phyloP scores from a whole-genome alignment of 768 basidiomycete species.

The Phanerochaete carnosa region DNA sequence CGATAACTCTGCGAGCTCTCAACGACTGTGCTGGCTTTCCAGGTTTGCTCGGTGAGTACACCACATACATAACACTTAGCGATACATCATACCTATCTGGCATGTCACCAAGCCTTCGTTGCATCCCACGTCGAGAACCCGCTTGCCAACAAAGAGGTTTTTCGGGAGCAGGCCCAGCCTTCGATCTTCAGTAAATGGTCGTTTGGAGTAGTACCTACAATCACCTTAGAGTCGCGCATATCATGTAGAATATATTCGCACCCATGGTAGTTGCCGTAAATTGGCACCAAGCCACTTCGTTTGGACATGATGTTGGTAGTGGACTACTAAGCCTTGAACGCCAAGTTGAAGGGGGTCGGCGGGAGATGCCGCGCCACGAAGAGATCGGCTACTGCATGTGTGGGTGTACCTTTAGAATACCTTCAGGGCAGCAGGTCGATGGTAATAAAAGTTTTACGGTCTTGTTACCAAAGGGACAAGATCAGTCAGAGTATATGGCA shows the following conservation, averaged over 20 bases:
- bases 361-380: conserved; percentile 1
- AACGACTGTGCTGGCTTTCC: conserved; percentile 54
- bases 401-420: neutral
- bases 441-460: too few species aligned
- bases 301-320: neutral
- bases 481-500: neutral
- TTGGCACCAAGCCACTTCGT: conserved; percentile 27
- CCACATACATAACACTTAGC: neutral
- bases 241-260: conserved; percentile 23
- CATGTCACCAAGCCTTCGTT: conserved; percentile 86
- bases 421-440: neutral
- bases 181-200: conserved; percentile 56
- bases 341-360: neutral
- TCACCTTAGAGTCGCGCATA: neutral
- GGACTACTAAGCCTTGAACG: neutral
- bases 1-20: conserved; percentile 64
- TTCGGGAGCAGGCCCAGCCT: conserved; percentile 62
- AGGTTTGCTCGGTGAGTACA: neutral
- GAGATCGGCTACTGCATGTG: neutral
- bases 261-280: conserved; percentile 77
- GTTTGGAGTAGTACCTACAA: conserved; percentile 73
- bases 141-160: conserved; percentile 47
- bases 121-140: conserved; percentile 81
- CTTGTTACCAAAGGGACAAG: too few species aligned
- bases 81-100: conserved; percentile 62